Evolutionary conservation across 2,329 filamentous ascomycete genomes (phyloP).

Genomic region (Neofusicoccum sp.): DNA sequence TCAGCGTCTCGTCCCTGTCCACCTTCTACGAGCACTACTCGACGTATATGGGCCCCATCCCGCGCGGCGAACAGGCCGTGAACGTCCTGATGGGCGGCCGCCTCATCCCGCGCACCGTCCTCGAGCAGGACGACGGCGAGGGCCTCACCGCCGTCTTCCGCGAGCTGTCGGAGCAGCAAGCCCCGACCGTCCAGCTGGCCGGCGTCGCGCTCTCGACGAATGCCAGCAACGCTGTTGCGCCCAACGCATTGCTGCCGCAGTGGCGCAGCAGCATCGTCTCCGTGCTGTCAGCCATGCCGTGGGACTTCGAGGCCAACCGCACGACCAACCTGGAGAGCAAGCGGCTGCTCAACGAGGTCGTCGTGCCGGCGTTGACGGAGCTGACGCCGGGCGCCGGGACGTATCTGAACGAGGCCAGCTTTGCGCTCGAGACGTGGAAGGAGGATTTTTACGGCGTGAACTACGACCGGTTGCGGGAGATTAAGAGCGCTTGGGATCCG

Average conservation of each 20-base stretch:
- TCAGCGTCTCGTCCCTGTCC: conserved; percentile 29
- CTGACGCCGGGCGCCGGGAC: conserved; percentile 37
- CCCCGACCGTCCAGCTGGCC: background rate
- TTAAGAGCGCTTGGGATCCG: conserved; percentile 32
- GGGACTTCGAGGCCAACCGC: background rate
- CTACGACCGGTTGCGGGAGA: conserved; percentile 25
- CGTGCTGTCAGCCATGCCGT: background rate
- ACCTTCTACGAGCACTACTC: conserved; percentile 32
- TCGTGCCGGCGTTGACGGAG: conserved; percentile 5
- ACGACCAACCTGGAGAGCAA: background rate
- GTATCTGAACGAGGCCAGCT: conserved; percentile 17
- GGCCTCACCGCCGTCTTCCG: background rate
- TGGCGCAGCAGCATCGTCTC: conserved; percentile 25
- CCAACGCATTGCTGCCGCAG: conserved; percentile 29
- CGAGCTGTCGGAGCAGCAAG: background rate
- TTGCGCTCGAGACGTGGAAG: background rate
- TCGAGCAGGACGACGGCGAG: background rate
- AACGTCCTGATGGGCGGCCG: conserved; percentile 20
- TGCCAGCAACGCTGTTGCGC: background rate
- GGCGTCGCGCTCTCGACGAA: background rate
- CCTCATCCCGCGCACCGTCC: conserved; percentile 22
- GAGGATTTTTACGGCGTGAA: conserved; percentile 25
- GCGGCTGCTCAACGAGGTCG: background rate
- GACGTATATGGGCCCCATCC: conserved; percentile 32
- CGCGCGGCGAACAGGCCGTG: conserved; percentile 24